These are phyloP conservation scores for Boletales sp. DNA, from an alignment of 768 basidiomycete species.

Conservation along the genomic window DNA sequence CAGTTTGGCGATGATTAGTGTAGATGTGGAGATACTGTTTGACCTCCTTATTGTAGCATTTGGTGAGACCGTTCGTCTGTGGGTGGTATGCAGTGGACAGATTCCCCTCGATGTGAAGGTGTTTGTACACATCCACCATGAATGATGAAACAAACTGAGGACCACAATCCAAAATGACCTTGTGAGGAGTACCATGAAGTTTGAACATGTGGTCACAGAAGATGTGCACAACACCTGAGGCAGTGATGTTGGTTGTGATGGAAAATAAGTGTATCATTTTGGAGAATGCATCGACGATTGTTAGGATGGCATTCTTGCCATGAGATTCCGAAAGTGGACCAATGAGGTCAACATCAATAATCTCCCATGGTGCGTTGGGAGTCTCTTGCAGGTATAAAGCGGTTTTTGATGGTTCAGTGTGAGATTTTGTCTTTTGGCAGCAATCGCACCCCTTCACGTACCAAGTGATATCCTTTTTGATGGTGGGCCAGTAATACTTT, in stretches of 20 bases:
- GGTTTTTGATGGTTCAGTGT: background rate
- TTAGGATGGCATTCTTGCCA: background rate
- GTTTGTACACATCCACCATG: background rate
- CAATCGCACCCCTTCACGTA: background rate
- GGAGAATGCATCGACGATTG: background rate
- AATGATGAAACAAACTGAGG: background rate
- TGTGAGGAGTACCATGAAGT: background rate
- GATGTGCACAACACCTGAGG: background rate
- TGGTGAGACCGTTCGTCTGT: slow-evolving; percentile 33
- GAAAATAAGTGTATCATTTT: background rate
- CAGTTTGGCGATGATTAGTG: slow-evolving; percentile 27
- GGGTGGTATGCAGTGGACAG: background rate
- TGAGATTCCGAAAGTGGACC: background rate
- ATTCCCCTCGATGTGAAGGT: background rate
- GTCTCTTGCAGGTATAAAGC: background rate
- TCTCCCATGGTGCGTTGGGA: background rate
- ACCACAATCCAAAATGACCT: background rate
- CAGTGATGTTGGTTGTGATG: background rate
- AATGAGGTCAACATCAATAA: background rate
- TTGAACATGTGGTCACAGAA: background rate
- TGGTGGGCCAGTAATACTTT: background rate
- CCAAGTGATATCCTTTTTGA: background rate
- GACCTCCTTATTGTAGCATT: slow-evolving; percentile 34
- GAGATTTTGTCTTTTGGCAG: background rate
- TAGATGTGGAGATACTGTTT: slow-evolving; percentile 37